Evolutionary conservation across 768 basidiomycete genomes (phyloP).

Genomic region (Podaxis sp.): DNA sequence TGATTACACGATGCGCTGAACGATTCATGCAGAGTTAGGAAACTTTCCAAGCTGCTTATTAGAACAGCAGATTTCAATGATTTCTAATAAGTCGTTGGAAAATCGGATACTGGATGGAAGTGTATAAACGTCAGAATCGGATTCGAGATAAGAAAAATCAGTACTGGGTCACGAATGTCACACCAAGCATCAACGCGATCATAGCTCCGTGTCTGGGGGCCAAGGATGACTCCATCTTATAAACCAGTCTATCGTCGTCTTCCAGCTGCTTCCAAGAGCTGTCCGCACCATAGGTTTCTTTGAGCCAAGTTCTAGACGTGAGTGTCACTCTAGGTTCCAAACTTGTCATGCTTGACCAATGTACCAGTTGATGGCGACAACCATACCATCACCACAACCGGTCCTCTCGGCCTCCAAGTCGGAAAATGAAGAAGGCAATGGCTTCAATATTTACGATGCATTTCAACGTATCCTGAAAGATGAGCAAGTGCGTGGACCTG

Average conservation of each 20-base stretch:
- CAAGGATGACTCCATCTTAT: slow-evolving; percentile 1
- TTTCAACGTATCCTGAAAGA: slow-evolving; percentile 64
- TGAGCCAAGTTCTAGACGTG: not conserved
- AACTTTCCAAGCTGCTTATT: no score
- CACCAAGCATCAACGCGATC: not conserved
- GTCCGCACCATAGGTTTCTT: not conserved
- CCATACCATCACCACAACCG: slow-evolving; percentile 17
- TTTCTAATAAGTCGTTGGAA: no score
- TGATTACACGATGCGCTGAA: no score
- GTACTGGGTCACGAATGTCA: not conserved
- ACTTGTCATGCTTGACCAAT: not conserved
- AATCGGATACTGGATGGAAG: no score
- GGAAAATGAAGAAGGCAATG: not conserved
- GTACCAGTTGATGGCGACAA: slow-evolving; percentile 4
- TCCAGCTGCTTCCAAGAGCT: not conserved
- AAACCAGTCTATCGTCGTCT: not conserved
- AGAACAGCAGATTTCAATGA: no score
- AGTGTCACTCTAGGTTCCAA: not conserved
- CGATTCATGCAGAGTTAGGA: no score
- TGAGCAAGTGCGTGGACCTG: slow-evolving; percentile 48
- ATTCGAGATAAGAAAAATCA: not conserved
- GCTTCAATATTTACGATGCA: slow-evolving; percentile 42
- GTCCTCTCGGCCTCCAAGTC: slow-evolving; percentile 19
- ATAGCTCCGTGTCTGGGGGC: not conserved
- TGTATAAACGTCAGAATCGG: not conserved